phyloP scores from a whole-genome alignment of 2,329 filamentous ascomycete genomes.

The Penicillium sp. region DNA sequence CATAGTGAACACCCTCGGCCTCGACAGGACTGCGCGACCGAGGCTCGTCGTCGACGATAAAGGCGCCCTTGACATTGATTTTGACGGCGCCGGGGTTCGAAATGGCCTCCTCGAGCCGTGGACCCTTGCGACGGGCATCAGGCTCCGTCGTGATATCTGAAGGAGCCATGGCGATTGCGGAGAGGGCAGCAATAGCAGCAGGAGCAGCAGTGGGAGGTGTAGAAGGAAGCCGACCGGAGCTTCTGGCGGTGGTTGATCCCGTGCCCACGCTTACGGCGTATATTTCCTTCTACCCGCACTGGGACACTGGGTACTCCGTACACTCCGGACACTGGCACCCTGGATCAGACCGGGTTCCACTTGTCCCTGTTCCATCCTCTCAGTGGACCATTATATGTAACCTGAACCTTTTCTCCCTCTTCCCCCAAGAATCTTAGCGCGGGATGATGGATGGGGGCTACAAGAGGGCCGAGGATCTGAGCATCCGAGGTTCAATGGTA shows the following conservation, averaged over 20 bases:
- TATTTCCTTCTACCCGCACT: conserved; percentile 48
- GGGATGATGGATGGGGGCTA: neutral
- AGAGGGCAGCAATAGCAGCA: neutral
- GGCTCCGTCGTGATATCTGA: conserved; percentile 30
- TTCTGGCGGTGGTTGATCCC: conserved; percentile 26
- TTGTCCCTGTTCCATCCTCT: neutral
- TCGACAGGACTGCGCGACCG: conserved; percentile 55
- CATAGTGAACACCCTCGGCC: conserved; percentile 64
- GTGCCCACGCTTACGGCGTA: conserved; percentile 52
- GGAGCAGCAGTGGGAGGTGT: conserved; percentile 16
- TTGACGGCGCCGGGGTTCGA: conserved; percentile 71
- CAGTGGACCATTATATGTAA: neutral
- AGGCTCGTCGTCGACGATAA: conserved; percentile 85
- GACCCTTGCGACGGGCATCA: conserved; percentile 32
- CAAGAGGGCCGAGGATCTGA: conserved; percentile 16
- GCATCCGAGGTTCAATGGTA: conserved; percentile 11
- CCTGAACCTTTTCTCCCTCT: neutral
- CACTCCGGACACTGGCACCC: neutral
- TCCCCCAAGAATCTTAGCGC: neutral
- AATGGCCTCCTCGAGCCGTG: conserved; percentile 53
- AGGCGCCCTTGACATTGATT: conserved; percentile 96
- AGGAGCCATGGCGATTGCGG: conserved; percentile 36
- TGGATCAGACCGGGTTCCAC: conserved; percentile 12
- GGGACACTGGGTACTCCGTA: neutral
- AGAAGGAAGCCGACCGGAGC: conserved; percentile 22